These are phyloP conservation scores for Geopyxis carbonaria DNA, from an alignment of 495 filamentous ascomycete genomes.

Conservation along the genomic window DNA sequence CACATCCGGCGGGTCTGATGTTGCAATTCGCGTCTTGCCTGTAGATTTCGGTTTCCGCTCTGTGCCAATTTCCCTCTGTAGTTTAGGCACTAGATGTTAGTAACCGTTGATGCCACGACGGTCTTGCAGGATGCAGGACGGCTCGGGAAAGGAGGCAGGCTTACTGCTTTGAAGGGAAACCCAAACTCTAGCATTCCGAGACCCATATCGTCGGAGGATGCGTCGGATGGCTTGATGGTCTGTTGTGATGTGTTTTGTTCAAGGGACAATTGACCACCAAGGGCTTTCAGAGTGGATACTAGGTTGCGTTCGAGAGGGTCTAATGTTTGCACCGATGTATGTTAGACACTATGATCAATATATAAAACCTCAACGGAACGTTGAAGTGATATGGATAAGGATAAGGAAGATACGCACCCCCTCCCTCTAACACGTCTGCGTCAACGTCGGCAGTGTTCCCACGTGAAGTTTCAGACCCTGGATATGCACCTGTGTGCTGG, in stretches of 20 bases:
- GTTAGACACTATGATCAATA: neutral
- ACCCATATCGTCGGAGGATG: constrained; percentile 3
- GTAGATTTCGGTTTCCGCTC: neutral
- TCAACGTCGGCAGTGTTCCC: neutral
- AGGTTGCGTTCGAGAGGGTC: no score
- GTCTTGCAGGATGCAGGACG: neutral
- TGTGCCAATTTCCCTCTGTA: neutral
- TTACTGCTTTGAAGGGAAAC: constrained; percentile 4
- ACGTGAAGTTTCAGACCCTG: constrained; percentile 1
- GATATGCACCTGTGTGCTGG: constrained; percentile 1
- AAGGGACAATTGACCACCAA: constrained; percentile 1
- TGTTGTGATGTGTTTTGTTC: constrained; percentile 1
- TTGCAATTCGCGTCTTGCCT: neutral
- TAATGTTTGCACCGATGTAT: no score
- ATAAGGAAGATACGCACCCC: neutral
- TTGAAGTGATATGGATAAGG: neutral
- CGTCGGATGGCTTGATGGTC: neutral
- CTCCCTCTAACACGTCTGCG: constrained; percentile 1
- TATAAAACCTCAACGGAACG: constrained; percentile 5
- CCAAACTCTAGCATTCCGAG: constrained; percentile 7
- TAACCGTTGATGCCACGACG: neutral
- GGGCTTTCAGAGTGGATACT: neutral
- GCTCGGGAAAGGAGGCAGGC: neutral
- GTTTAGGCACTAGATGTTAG: neutral
- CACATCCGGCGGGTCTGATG: neutral